These are phyloP conservation scores for Arachnomyces sp. DNA, from an alignment of 2,329 filamentous ascomycete species.

Conservation along the genomic window DNA sequence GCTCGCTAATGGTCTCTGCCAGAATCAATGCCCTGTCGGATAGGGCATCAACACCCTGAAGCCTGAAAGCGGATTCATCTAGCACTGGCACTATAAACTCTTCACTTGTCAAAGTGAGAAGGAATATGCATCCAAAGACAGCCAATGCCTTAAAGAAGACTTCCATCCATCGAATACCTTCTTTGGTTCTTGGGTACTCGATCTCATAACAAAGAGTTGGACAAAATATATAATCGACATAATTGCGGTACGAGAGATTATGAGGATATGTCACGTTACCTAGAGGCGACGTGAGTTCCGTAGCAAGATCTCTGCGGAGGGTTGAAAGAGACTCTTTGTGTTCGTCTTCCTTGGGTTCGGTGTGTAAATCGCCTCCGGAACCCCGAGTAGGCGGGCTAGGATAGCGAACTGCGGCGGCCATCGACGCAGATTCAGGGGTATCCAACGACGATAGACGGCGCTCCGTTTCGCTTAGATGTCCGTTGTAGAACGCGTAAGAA, in stretches of 20 bases:
- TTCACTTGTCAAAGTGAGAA: constrained; percentile 82
- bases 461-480: constrained; percentile 82
- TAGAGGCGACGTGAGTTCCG: constrained; percentile 83
- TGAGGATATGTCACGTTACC: constrained; percentile 83
- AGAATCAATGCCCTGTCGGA: constrained; percentile 71
- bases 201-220: constrained; percentile 97
- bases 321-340: constrained; percentile 51
- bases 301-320: constrained; percentile 77
- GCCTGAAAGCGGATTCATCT: constrained; percentile 56
- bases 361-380: background rate
- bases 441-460: constrained; percentile 74
- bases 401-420: constrained; percentile 68
- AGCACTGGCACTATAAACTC: constrained; percentile 93
- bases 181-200: constrained; percentile 73
- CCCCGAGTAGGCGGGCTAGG: constrained; percentile 44
- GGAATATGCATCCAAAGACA: constrained; percentile 92
- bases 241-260: constrained; percentile 79
- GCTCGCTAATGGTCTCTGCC: constrained; percentile 79
- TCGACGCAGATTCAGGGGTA: constrained; percentile 54
- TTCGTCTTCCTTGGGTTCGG: constrained; percentile 10
- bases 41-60: constrained; percentile 42
- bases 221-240: constrained; percentile 78
- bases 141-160: constrained; percentile 79
- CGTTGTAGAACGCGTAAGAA: constrained; percentile 97
- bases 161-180: constrained; percentile 67